Evolutionary conservation across 345 rosid species (phyloP), one percentile per base, ranked within the genome.

Genomic region (Aquilaria malaccensis): DNA sequence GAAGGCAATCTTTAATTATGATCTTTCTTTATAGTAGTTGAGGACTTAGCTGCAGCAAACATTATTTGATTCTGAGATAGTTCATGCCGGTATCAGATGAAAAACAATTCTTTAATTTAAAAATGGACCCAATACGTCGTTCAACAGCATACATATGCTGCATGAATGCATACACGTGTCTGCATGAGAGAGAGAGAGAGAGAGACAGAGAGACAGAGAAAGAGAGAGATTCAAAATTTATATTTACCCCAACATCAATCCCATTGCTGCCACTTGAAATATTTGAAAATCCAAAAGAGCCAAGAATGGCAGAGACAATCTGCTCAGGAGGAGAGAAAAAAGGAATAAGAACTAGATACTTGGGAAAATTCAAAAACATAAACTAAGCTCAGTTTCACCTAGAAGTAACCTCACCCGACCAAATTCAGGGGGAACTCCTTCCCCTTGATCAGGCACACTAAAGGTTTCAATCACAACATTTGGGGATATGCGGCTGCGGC

Each of bases 231-330:
- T 56, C 43, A 65, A 45, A 61, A 55, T 65, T 48, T 60, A 52
- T 37, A 67, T 43, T 70, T 77, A 79, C 79, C 85, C 77, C 68
- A 67, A 64, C 66, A 70, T 76, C 82, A 60, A 72, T 59, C 60
- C 81, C 83, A 61, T 72, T 83, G 66, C 57, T 60, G 52, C 79
- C 82, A 64, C 75, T 76, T 59, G 78, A 81, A 7, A 70, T 52
- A 72, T 76, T 82, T 50, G 88, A 33, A 33, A 82, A 52, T 73
- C 91, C 91, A 46, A 87, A 76, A 58, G 91, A 84, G 61, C 91
- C 90, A 48, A 87, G 90, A 67, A 87, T 81, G 48, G 95, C 86
- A 53, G 91, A 80, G 43, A 84, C 88, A 56, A 87, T 81, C 95
- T 87, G 84, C 50, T 29, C 69, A 68, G 53, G 71, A 71, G 62